Evolutionary conservation across 2,329 filamentous ascomycete genomes (phyloP).

Genomic region (Cytospora piceae): DNA sequence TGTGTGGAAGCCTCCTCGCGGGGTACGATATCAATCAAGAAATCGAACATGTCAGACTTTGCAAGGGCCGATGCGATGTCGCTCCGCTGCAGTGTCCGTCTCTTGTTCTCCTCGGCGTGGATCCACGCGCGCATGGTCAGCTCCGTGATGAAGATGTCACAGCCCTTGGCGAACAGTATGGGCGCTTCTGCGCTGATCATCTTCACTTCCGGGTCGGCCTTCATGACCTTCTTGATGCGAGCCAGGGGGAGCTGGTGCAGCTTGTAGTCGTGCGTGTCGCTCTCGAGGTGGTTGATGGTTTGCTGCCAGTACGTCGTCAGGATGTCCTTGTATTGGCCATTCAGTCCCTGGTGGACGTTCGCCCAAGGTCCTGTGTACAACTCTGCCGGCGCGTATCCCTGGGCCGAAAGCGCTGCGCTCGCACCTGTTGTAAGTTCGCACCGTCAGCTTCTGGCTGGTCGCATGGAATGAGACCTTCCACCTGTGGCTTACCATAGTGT

Average conservation of each 20-base stretch:
- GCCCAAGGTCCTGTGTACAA: slow-evolving; percentile 94
- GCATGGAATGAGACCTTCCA: slow-evolving; percentile 27
- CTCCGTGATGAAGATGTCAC: slow-evolving; percentile 99
- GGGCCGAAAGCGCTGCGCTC: slow-evolving; percentile 74
- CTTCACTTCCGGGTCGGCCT: slow-evolving; percentile 97
- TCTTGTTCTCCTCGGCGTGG: slow-evolving; percentile 98
- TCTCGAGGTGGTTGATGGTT: slow-evolving; percentile 93
- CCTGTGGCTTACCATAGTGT: slow-evolving; percentile 68
- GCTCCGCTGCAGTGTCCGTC: slow-evolving; percentile 89
- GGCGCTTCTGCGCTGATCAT: slow-evolving; percentile 99
- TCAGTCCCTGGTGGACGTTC: slow-evolving; percentile 96
- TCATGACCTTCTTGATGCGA: slow-evolving; percentile 99
- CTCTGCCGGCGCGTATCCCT: slow-evolving; percentile 89
- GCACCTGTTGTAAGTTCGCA: slow-evolving; percentile 54
- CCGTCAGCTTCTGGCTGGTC: slow-evolving; percentile 32
- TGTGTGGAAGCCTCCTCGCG: slow-evolving; percentile 89
- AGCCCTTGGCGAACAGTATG: slow-evolving; percentile 96
- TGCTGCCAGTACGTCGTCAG: slow-evolving; percentile 99
- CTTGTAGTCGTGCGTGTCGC: slow-evolving; percentile 97
- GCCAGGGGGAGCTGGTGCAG: slow-evolving; percentile 94
- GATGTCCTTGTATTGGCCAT: slow-evolving; percentile 92
- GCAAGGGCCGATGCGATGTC: slow-evolving; percentile 95
- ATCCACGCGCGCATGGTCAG: slow-evolving; percentile 99
- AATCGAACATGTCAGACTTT: slow-evolving; percentile 99
- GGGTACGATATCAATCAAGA: slow-evolving; percentile 97